phyloP scores from a whole-genome alignment of 441 rosid genomes.

The Arabidopsis lyrata region DNA sequence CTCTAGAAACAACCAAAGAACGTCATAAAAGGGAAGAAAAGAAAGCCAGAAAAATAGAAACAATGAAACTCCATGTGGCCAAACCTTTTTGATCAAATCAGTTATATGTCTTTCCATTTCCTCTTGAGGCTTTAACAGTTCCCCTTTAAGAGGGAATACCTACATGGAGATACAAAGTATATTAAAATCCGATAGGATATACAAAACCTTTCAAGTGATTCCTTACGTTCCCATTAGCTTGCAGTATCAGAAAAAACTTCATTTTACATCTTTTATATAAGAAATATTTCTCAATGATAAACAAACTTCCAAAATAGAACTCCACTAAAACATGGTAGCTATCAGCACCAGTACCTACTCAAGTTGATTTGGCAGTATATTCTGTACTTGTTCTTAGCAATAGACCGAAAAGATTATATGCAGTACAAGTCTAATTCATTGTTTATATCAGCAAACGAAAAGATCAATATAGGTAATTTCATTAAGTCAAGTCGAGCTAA shows the following conservation, averaged over 20 bases:
- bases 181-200: conserved; percentile 10
- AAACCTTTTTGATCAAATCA: conserved; percentile 83
- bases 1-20: conserved; percentile 58
- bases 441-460: neutral
- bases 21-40: conserved; percentile 19
- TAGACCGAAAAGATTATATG: neutral
- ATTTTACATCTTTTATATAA: neutral
- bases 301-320: neutral
- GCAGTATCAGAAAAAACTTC: neutral
- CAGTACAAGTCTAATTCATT: conserved; percentile 1
- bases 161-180: conserved; percentile 37
- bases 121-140: conserved; percentile 90
- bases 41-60: neutral
- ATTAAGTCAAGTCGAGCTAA: neutral
- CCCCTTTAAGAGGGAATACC: conserved; percentile 91
- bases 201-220: conserved; percentile 19
- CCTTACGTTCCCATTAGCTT: neutral
- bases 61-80: neutral
- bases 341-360: conserved; percentile 12
- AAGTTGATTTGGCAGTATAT: neutral
- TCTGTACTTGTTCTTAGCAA: neutral
- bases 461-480: neutral
- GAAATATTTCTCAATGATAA: neutral
- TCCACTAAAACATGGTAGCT: neutral
- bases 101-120: conserved; percentile 96